Evolutionary conservation across 1,284 basidiomycete genomes (phyloP), one percentile per base, ranked within the genome.

Genomic region (Cryptococcus sp.): DNA sequence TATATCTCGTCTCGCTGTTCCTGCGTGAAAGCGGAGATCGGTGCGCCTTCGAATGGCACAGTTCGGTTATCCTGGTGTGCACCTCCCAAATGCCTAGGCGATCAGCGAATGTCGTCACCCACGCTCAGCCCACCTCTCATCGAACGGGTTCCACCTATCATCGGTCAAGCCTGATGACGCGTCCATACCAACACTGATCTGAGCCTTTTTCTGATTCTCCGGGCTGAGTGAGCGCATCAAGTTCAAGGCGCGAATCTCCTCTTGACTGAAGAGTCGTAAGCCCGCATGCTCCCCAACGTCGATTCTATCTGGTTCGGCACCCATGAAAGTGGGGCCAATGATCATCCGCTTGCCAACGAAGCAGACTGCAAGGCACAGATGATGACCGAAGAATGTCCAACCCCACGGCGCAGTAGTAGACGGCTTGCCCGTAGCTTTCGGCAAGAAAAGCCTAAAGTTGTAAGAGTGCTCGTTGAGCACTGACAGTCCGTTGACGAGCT

Each of bases 91-190:
- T 35, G 31, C 13, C 31, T 35, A 35, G 31, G 10, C 31, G 7
- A 17, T 44, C 39, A n/a, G 31, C 48, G 17, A 6, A 13, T 20
- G 16, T n/a, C 19, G 15, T 31, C 22, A 51, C 19, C 19, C 69
- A 49, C 13, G 31, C 31, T 35, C 8, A 2, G 31, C 31, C 10
- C 13, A 35, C 31, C 31, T 35, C 63, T 78, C 75, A 57, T 78
- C 76, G 48, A 76, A 76, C 1, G 75, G 74, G 53, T 78, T 78
- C 76, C 76, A 78, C 27, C 73, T 50, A 40, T 74, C 74, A 49
- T 72, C 70, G 3, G 68, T 46, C n/a, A 76, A 54, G 5, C 69
- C 68, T 5, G 66, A 63, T 20, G 55, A 54, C 13, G 44, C 52
- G 22, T 59, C 62, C 70, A 76, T 72, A 17, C 60, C 67, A 53